phyloP scores from a whole-genome alignment of 2,329 filamentous ascomycete species.

The Colletotrichum noveboracense region DNA sequence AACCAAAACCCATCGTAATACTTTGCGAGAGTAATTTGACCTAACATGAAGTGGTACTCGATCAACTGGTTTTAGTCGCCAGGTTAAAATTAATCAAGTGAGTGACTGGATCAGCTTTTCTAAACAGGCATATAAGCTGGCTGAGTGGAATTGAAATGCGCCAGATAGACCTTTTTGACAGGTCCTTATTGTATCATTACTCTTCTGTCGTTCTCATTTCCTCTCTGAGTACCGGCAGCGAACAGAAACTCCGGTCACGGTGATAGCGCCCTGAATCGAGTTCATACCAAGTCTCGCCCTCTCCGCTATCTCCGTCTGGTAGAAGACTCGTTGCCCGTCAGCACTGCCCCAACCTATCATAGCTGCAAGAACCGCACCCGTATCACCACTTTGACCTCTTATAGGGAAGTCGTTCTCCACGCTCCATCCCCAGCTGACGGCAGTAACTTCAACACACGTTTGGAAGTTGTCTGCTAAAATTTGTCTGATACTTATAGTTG shows the following conservation, averaged over 20 bases:
- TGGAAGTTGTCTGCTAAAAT: neutral
- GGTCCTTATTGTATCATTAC: neutral
- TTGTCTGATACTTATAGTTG: neutral
- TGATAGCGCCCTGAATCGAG: neutral
- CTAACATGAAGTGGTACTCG: neutral
- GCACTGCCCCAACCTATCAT: neutral
- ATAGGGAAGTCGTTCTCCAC: slow-evolving; percentile 2
- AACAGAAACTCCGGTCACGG: neutral
- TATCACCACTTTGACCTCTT: neutral
- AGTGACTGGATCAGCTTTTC: neutral
- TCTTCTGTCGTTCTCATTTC: neutral
- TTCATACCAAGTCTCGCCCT: neutral
- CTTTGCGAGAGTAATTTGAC: neutral
- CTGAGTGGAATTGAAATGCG: neutral
- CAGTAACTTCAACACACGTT: neutral
- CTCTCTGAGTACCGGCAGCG: neutral
- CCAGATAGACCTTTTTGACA: neutral
- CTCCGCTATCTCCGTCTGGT: neutral
- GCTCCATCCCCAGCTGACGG: neutral
- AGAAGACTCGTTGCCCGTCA: neutral
- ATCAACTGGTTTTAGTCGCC: neutral
- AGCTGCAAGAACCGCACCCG: neutral
- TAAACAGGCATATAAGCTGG: neutral
- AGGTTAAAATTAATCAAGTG: too few species aligned
- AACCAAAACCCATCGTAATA: neutral